Evolutionary conservation across 805 yeast species (phyloP).

Genomic region (Schwanniomyces pseudopolymorphus): DNA sequence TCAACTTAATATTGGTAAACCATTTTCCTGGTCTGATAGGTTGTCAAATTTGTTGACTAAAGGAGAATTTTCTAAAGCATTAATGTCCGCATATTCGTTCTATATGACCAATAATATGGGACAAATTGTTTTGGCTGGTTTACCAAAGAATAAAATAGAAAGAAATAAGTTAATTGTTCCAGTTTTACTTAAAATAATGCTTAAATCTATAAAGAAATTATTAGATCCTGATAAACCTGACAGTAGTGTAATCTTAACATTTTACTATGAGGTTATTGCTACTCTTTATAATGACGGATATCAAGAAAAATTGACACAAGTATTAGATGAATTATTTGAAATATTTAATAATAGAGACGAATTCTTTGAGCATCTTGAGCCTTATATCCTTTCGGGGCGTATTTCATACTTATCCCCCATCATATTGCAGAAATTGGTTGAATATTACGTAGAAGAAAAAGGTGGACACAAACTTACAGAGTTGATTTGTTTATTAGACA

Average conservation of each 20-base stretch:
- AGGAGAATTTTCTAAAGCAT: constrained; percentile 54
- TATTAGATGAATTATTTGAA: constrained; percentile 32
- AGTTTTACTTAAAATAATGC: constrained; percentile 57
- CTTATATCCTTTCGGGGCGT: constrained; percentile 47
- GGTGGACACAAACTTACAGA: constrained; percentile 59
- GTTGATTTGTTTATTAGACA: constrained; percentile 66
- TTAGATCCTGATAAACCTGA: constrained; percentile 22
- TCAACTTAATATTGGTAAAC: constrained; percentile 57
- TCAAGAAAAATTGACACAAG: constrained; percentile 46
- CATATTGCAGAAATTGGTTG: constrained; percentile 62
- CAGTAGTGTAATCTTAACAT: constrained; percentile 22
- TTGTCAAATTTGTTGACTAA: constrained; percentile 47
- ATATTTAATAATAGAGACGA: constrained; percentile 23
- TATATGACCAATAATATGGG: constrained; percentile 45
- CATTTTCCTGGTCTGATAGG: constrained; percentile 70
- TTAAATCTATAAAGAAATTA: constrained; percentile 48
- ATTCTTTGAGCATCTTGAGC: constrained; percentile 55
- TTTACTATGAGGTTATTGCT: constrained; percentile 13
- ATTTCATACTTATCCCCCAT: constrained; percentile 58
- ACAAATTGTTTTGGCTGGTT: constrained; percentile 52
- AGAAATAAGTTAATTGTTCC: constrained; percentile 52
- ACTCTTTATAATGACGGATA: constrained; percentile 4
- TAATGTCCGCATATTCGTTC: constrained; percentile 53
- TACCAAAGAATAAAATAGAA: constrained; percentile 46
- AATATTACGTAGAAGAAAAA: constrained; percentile 39